These are phyloP conservation scores for Candida sanyaensis DNA, from an alignment of 1,139 yeast genomes.

Conservation along the genomic window DNA sequence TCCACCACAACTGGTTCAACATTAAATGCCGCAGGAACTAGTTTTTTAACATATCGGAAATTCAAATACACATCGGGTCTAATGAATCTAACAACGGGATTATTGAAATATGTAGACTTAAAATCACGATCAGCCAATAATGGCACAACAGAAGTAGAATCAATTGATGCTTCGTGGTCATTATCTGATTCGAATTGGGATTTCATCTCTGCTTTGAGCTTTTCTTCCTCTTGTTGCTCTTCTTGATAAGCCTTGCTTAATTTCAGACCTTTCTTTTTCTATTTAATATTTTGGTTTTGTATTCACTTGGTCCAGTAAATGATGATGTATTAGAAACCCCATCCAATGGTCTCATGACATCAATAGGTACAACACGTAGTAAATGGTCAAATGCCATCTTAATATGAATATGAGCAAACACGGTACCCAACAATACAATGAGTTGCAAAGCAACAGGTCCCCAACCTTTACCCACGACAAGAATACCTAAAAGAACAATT, in stretches of 20 bases:
- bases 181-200: conserved; percentile 24
- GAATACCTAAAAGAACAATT: conserved; percentile 79
- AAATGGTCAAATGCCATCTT: conserved; percentile 66
- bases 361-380: conserved; percentile 59
- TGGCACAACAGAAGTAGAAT: conserved; percentile 29
- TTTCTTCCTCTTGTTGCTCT: conserved; percentile 20
- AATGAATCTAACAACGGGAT: conserved; percentile 48
- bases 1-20: conserved; percentile 31
- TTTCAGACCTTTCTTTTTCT: conserved; percentile 15
- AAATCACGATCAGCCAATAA: conserved; percentile 57
- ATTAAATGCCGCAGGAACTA: conserved; percentile 54
- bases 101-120: conserved; percentile 30
- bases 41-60: conserved; percentile 52
- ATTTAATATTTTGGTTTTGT: conserved; percentile 33
- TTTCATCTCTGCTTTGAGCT: conserved; percentile 17
- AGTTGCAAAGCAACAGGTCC: conserved; percentile 84
- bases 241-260: conserved; percentile 15
- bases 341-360: conserved; percentile 69
- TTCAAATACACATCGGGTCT: conserved; percentile 68
- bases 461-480: conserved; percentile 92
- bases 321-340: conserved; percentile 69
- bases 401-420: conserved; percentile 63
- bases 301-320: conserved; percentile 39
- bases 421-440: conserved; percentile 62
- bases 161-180: conserved; percentile 9